Base-by-base conservation (phyloP, 208 protist genomes). In the Lotmaria passim region DNA sequence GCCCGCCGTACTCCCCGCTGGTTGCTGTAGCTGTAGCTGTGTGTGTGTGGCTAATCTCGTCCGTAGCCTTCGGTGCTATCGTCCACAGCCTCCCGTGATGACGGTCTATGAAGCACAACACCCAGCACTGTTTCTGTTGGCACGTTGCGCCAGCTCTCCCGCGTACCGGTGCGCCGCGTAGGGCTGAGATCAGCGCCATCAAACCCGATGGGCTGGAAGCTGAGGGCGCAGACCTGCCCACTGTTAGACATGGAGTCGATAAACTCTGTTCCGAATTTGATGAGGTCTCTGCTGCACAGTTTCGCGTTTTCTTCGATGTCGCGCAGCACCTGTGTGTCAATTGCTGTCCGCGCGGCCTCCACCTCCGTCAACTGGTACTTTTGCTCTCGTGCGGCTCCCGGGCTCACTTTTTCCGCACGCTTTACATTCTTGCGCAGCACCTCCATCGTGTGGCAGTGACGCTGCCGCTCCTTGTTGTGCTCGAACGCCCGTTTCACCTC, bases 161-260 rank as follows among this genome's bases (percentile, higher is more conserved):
- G 28, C n/a, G 6, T 28, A 8, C n/a, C n/a, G 21, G 12, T 2
- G 3, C 6, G 7, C 14, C 26, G 33, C 5, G 15, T 3, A 3
- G 28, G 2, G 28, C 17, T 56, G 50, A 14, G 2, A 3, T 3
- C 30, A 14, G 36, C 30, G n/a, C 36, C 50, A n/a, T 2, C 17
- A 28, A 56, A 56, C 2, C 56, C 56, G 24, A 61, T 28, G 12
- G 56, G 56, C 33, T 61, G 56, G 19, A 61, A 61, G 36, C 56
- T 61, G 1, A 46, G 11, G 11, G 56, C 56, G 19, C 56, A 61
- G 34, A 46, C 19, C 56, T 61, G 56, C 31, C 56, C 34, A 36
- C 39, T 34, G 17, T 28, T 17, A 14, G 56, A 61, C 30, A 61
- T 41, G 1, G 24, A 7, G 56, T 46, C 56, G 23, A 46, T 31